A percentile compares a stretch with the other conserved stretches of the same genome.
These are phyloP conservation scores for Zygoascus meyerae DNA, from an alignment of 1,139 yeast genomes.

Conservation along the genomic window DNA sequence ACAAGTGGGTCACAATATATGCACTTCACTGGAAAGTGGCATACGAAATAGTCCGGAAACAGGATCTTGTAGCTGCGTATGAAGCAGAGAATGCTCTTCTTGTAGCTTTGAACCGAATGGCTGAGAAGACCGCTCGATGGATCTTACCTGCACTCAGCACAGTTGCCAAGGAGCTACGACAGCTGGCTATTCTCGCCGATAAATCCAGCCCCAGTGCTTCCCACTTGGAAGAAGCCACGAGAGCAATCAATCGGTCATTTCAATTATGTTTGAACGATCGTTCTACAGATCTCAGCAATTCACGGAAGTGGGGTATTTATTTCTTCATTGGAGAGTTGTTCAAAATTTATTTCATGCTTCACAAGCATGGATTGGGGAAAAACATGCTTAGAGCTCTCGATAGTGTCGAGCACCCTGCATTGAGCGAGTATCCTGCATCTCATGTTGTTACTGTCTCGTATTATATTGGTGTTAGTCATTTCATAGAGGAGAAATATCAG, in stretches of 20 bases:
- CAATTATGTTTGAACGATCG: constrained; percentile 77
- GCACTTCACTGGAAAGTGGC: constrained; percentile 29
- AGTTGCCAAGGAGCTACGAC: constrained; percentile 51
- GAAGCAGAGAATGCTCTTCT: constrained; percentile 26
- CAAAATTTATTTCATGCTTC: constrained; percentile 60
- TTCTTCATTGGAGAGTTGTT: constrained; percentile 69
- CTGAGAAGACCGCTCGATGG: constrained; percentile 64
- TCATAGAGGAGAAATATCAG: constrained; percentile 56
- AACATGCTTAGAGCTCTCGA: constrained; percentile 70
- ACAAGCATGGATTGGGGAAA: constrained; percentile 63
- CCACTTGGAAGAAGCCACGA: constrained; percentile 48
- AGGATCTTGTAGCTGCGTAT: constrained; percentile 27
- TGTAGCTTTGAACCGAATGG: constrained; percentile 44
- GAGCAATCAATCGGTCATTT: constrained; percentile 62
- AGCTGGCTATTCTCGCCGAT: constrained; percentile 30
- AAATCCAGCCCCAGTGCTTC: background rate
- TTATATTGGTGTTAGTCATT: constrained; percentile 56
- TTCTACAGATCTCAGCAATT: constrained; percentile 43
- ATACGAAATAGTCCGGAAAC: constrained; percentile 20
- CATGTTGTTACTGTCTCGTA: constrained; percentile 59
- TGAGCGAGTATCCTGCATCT: constrained; percentile 42
- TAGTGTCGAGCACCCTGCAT: constrained; percentile 48
- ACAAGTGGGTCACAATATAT: background rate
- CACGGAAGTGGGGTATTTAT: constrained; percentile 64
- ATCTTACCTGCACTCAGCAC: constrained; percentile 53